Conservation (phyloP, 2,329 filamentous ascomycete species). For the Ascochyta koolunga region DNA sequence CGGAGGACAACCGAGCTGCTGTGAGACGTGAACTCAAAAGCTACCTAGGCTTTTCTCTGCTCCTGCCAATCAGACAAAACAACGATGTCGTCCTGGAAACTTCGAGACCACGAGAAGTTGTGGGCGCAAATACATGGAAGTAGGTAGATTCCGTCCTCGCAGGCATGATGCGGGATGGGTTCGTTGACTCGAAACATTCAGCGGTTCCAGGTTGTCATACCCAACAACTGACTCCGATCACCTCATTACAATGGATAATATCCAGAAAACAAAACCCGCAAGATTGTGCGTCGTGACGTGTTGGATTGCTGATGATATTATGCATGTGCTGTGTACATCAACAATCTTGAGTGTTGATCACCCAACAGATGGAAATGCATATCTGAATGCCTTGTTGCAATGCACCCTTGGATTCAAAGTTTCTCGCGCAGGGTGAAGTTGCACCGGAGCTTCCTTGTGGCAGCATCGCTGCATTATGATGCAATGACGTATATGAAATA, state of each 20-base stretch:
- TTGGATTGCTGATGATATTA: not conserved
- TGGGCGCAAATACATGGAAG: not conserved
- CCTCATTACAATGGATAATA: not conserved
- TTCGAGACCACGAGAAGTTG: not conserved
- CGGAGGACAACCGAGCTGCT: slow-evolving; percentile 5
- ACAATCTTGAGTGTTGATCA: not conserved
- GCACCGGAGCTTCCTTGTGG: not conserved
- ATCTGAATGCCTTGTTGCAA: not conserved
- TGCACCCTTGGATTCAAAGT: not conserved
- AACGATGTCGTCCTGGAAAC: not conserved
- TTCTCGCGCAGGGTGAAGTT: not conserved
- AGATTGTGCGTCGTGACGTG: not conserved
- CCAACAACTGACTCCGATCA: not conserved
- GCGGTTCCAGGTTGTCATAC: not conserved
- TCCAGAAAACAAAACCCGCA: not conserved
- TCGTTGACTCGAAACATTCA: not conserved
- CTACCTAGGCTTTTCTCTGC: not conserved
- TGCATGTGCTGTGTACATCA: not conserved
- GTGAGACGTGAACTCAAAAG: slow-evolving; percentile 6
- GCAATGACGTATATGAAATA: slow-evolving; percentile 19
- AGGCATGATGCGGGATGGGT: not conserved
- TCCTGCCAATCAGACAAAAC: slow-evolving; percentile 2
- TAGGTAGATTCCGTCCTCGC: slow-evolving; percentile 1
- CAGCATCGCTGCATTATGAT: slow-evolving; percentile 13
- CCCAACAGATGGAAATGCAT: not conserved